Base-by-base conservation (phyloP, 768 basidiomycete genomes). In the Amanita brunnescens region DNA sequence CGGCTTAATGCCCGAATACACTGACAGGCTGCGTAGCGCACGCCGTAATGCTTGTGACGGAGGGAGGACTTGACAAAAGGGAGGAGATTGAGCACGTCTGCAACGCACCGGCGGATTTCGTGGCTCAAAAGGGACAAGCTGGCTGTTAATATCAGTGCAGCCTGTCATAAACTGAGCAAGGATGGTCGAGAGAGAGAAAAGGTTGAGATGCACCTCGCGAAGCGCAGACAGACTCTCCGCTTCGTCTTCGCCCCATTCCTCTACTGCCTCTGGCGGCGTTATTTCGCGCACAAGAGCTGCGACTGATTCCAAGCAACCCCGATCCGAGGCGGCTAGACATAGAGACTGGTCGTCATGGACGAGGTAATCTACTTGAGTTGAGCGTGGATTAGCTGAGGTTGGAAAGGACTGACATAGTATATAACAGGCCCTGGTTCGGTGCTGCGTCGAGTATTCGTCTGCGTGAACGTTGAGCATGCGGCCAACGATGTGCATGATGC, bases 21-120 rank as follows among this genome's bases (percentile, higher is more conserved):
- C 58, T 95, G 93, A 59, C 90, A 92, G 0, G 89, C 87, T 0
- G 89, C 90, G 40, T 87, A 89, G 5, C 92, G 80, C 2, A 94
- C 84, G 1, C 87, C 89, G 13, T 82, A 71, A 51, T 84, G 77
- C 0, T 71, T 75, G 49, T 89, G 83, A 0, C 71, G 56, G 6
- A 93, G 73, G 10, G 77, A 77, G 1, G 64, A 59, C 51, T 78
- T 72, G 29, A 91, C 64, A 21, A 75, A 29, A 0, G 64, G 61
- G 20, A 66, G 64, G 35, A 89, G 64, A 1, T 69, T 69, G 13
- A 75, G 70, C 6, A 69, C 71, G 57, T 85, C 83, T 2, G 85
- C 79, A 20, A 94, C 68, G 23, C 76, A 69, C 1, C 83, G 73
- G 1, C 91, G 81, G 40, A 88, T 79, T 34, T 87, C 79, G 55